Evolutionary conservation across 2,329 filamentous ascomycete species (phyloP).

Genomic region (Coniochaeta hoffmannii): DNA sequence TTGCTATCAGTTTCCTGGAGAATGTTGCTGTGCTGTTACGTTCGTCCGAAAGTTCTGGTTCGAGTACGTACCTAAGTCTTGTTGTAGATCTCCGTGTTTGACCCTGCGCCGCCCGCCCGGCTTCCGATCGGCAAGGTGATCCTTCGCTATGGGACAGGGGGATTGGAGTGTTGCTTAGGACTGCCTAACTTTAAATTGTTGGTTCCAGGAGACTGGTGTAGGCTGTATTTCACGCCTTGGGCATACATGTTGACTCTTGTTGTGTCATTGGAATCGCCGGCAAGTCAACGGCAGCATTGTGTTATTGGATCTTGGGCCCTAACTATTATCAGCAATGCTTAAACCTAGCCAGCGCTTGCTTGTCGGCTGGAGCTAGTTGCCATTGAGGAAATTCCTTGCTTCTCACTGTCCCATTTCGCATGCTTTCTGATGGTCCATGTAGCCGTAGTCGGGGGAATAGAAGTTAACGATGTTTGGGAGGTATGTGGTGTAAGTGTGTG

Average conservation of each 20-base stretch:
- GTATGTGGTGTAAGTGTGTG: not conserved
- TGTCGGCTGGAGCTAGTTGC: too few relatives aligned
- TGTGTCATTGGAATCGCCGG: too few relatives aligned
- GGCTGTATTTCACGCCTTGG: not conserved
- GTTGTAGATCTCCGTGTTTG: not conserved
- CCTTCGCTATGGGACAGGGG: not conserved
- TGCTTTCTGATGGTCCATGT: too few relatives aligned
- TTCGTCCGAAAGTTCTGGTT: not conserved
- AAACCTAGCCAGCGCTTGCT: too few relatives aligned
- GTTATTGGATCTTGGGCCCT: too few relatives aligned
- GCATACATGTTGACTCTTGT: too few relatives aligned
- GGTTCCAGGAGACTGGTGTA: not conserved
- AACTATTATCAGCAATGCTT: too few relatives aligned
- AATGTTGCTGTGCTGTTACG: not conserved
- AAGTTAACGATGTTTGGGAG: not conserved
- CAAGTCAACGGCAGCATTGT: too few relatives aligned
- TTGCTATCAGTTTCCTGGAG: too few relatives aligned
- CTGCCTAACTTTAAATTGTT: not conserved
- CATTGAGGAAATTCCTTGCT: not conserved
- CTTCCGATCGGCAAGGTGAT: not conserved
- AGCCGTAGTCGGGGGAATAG: too few relatives aligned
- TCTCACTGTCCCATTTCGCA: too few relatives aligned
- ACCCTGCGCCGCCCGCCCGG: not conserved
- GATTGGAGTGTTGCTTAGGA: not conserved
- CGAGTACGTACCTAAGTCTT: not conserved